Base-by-base conservation (phyloP, 2,329 filamentous ascomycete genomes). In the Ophiocordyceps unilateralis region DNA sequence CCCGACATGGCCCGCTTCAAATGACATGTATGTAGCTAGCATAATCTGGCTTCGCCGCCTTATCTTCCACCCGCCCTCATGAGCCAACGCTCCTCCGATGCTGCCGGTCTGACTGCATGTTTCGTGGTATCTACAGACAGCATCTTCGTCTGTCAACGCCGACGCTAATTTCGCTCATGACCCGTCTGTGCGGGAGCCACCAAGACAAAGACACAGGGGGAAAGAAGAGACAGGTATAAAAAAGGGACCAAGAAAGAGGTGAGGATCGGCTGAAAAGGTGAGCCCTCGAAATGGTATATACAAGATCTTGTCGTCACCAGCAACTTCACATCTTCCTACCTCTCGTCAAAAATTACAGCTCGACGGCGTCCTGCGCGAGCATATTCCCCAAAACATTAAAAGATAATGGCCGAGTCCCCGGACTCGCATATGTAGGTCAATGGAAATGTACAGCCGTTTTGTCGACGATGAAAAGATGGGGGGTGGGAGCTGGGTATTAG, bases 131-230 rank as follows among this genome's bases (percentile, higher is more conserved):
- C 41, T 48, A 46, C 47, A 45, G 37, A 19, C 23, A 28, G 44
- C 47, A 43, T 14, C 26, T 22, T 22, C 41, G 49, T 48, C 49
- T 43, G 46, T 46, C 51, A 52, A 56, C 55, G 50, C 55, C 51
- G 47, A 49, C 49, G 50, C 53, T 55, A 50, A 55, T 52, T 49
- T 55, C 50, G 50, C 50, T 54, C 43, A 46, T 48, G 48, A 54
- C 50, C 46, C 50, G 47, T 51, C 54, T 46, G 55, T 57, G 49
- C 48, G 49, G 44, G 43, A 50, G 36, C 46, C n/a, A 34, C 26
- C 26, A 28, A 28, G 14, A 28, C 14, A 28, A 12, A 28, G 14
- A 28, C 11, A 9, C 11, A 28, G 4, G 10, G 3, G 26, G 14
- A 5, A 34, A 34, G 11, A 8, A 42, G 32, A 19, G 26, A 42